Percentiles rank a stretch among this genome's conserved stretches.
Conservation (phyloP, 306 rosid species). For the Rosa rugosa region DNA sequence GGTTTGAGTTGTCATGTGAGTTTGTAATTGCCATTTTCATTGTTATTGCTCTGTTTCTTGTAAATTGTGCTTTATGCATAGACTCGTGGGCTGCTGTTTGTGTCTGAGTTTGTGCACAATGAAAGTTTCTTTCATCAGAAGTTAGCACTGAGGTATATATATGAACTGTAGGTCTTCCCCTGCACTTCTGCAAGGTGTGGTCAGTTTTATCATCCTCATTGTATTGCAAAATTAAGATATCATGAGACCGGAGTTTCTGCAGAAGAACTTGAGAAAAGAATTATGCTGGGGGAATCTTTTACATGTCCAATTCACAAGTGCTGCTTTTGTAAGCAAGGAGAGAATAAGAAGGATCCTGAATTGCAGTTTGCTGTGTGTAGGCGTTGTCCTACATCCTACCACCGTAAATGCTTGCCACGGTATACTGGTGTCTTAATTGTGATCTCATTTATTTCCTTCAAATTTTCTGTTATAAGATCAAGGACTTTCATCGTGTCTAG, state of each 20-base stretch:
- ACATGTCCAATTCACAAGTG: slow-evolving; percentile 86
- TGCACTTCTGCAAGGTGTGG: slow-evolving; percentile 89
- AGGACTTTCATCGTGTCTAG: slow-evolving; percentile 6
- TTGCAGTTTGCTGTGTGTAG: slow-evolving; percentile 85
- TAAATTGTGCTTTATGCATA: neutral
- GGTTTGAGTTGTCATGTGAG: neutral
- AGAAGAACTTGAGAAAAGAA: slow-evolving; percentile 54
- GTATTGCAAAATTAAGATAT: slow-evolving; percentile 59
- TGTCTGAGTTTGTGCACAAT: neutral
- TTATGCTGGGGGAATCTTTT: slow-evolving; percentile 67
- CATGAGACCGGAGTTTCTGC: slow-evolving; percentile 41
- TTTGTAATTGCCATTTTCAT: neutral
- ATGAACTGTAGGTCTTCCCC: slow-evolving; percentile 60
- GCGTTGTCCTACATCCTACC: slow-evolving; percentile 92
- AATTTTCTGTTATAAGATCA: slow-evolving; percentile 1
- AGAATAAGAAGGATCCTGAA: slow-evolving; percentile 53
- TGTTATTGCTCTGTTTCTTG: neutral
- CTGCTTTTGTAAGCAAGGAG: slow-evolving; percentile 67
- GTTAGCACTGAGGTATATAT: neutral
- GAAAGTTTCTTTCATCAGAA: neutral
- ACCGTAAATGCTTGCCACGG: slow-evolving; percentile 91
- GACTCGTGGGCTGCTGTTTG: neutral
- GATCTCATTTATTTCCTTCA: neutral
- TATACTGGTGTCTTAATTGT: slow-evolving; percentile 30
- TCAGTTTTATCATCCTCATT: slow-evolving; percentile 76